Conservation (phyloP, 208 protist genomes). For the Willaertia magna region DNA sequence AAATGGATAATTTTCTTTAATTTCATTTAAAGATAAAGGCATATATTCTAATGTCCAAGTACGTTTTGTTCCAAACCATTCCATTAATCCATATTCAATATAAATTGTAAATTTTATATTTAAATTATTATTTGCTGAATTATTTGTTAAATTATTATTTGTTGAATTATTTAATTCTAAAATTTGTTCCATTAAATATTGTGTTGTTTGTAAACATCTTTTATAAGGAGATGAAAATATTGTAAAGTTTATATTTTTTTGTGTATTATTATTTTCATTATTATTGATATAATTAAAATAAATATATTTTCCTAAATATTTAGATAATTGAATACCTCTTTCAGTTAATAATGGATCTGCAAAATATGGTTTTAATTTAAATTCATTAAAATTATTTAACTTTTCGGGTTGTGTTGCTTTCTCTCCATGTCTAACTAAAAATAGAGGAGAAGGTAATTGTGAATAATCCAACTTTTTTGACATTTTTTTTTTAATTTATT, state of each 20-base stretch:
- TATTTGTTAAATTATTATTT: too few relatives aligned
- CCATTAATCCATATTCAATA: not conserved
- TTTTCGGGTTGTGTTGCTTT: not conserved
- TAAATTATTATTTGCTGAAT: too few relatives aligned
- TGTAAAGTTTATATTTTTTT: not conserved
- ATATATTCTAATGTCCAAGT: not conserved
- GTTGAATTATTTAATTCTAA: not conserved
- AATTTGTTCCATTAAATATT: not conserved
- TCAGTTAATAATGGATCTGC: not conserved
- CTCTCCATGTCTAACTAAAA: not conserved
- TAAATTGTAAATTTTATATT: too few relatives aligned
- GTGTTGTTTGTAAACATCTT: not conserved
- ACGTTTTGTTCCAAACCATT: not conserved
- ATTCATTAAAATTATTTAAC: not conserved
- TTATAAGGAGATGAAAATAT: not conserved
- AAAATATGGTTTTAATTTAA: not conserved
- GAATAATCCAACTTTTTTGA: too few relatives aligned
- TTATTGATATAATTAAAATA: too few relatives aligned
- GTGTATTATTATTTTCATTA: not conserved
- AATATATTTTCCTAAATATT: not conserved
- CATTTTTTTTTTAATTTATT: too few relatives aligned
- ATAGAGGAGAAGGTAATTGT: too few relatives aligned
- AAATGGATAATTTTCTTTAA: not conserved
- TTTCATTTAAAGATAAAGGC: not conserved
- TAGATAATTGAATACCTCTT: not conserved